Percentiles rank a stretch among this genome's conserved stretches.
phyloP scores from a whole-genome alignment of 2,329 filamentous ascomycete species.

The Colletotrichum aenigma region DNA sequence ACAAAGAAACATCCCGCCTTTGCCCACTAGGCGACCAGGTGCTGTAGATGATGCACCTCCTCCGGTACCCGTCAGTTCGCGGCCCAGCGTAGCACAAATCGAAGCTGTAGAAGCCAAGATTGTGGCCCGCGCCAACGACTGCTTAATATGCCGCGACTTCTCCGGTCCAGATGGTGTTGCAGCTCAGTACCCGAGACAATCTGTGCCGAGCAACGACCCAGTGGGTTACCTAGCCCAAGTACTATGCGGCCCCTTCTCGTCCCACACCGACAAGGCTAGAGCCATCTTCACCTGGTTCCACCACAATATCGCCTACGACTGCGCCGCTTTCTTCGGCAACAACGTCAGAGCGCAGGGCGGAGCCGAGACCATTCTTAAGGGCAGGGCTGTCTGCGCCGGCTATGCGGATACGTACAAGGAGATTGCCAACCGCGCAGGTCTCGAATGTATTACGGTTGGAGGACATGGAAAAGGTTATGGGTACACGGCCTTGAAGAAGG shows the following conservation, averaged over 20 bases:
- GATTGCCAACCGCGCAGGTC: conserved; percentile 77
- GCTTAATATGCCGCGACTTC: conserved; percentile 87
- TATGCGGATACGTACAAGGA: conserved; percentile 84
- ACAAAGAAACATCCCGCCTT: conserved; percentile 14
- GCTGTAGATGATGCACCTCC: conserved; percentile 45
- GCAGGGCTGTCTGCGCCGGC: conserved; percentile 88
- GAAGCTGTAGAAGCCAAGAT: conserved; percentile 43
- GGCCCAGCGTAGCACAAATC: conserved; percentile 57
- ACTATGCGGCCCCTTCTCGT: conserved; percentile 80
- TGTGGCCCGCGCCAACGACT: conserved; percentile 45
- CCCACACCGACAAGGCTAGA: conserved; percentile 86
- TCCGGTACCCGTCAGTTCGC: conserved; percentile 55
- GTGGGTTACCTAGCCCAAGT: conserved; percentile 77
- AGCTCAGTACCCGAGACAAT: conserved; percentile 73
- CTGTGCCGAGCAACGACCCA: conserved; percentile 69
- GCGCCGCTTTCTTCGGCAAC: conserved; percentile 76
- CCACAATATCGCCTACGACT: conserved; percentile 89
- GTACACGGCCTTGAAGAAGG: conserved; percentile 65
- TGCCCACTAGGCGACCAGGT: conserved; percentile 16
- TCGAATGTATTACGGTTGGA: conserved; percentile 75
- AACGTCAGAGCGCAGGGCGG: conserved; percentile 71
- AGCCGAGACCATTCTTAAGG: conserved; percentile 74
- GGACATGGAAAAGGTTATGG: conserved; percentile 91
- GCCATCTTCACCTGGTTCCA: conserved; percentile 96
- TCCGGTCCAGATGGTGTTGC: conserved; percentile 80